These are phyloP conservation scores for Aristolochia fimbriata DNA, from an alignment of 164 flowering plant species.

Conservation along the genomic window DNA sequence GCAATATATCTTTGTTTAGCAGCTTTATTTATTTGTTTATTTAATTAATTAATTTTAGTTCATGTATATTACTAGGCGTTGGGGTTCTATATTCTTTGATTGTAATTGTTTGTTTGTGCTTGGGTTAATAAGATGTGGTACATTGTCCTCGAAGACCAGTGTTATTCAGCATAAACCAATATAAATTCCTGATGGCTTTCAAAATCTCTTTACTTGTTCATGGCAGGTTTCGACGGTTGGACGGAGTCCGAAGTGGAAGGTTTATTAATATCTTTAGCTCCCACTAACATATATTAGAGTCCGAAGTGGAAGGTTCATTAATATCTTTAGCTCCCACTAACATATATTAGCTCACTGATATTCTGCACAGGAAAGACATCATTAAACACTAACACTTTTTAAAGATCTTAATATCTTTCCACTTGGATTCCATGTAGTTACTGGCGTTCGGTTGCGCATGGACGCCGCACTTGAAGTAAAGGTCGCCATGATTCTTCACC, in stretches of 20 bases:
- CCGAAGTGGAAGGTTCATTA: not conserved
- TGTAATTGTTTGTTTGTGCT: too few relatives aligned
- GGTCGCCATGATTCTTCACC: slow-evolving; percentile 15
- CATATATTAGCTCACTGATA: too few relatives aligned
- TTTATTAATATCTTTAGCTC: not conserved
- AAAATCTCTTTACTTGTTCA: not conserved
- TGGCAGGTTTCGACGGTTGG: not conserved
- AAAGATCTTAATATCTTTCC: slow-evolving; percentile 25
- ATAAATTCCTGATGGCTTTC: too few relatives aligned
- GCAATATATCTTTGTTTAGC: too few relatives aligned
- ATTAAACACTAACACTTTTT: not conserved
- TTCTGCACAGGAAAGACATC: not conserved
- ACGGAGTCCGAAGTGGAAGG: too few relatives aligned
- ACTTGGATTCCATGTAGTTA: slow-evolving; percentile 30
- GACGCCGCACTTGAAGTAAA: slow-evolving; percentile 29
- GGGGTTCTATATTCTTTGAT: too few relatives aligned
- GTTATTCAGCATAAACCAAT: too few relatives aligned
- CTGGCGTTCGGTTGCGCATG: slow-evolving; percentile 19
- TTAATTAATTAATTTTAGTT: too few relatives aligned
- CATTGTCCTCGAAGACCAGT: too few relatives aligned
- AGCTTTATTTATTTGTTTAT: too few relatives aligned
- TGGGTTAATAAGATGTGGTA: too few relatives aligned
- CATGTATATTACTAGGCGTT: too few relatives aligned
- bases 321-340: not conserved
- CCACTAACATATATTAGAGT: not conserved